phyloP scores from a whole-genome alignment of 1,284 basidiomycete genomes.

The Gymnopus androsaceus region DNA sequence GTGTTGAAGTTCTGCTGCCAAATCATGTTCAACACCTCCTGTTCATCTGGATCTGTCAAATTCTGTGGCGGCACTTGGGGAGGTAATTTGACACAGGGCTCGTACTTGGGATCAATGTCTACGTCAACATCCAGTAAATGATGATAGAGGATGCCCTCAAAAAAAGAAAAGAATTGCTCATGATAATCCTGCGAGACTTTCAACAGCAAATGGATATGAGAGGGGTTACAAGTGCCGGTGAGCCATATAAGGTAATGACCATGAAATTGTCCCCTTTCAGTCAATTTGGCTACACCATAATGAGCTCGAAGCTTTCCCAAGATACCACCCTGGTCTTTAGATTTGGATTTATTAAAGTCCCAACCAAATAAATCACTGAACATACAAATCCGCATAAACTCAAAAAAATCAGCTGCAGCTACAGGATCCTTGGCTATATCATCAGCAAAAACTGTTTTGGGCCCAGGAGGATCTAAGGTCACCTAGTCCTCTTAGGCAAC shows the following conservation, averaged over 20 bases:
- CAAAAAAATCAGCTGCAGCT: slow-evolving; percentile 31
- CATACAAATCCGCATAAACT: slow-evolving; percentile 30
- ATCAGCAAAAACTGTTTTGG: too few species aligned
- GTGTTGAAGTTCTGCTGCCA: not conserved
- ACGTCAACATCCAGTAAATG: slow-evolving; percentile 5
- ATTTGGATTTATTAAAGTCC: slow-evolving; percentile 8
- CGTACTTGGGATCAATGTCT: not conserved
- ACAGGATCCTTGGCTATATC: slow-evolving; percentile 29
- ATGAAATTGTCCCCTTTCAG: slow-evolving; percentile 31
- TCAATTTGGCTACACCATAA: slow-evolving; percentile 33
- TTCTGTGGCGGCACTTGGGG: not conserved
- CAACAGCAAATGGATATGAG: slow-evolving; percentile 17
- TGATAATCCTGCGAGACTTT: slow-evolving; percentile 12
- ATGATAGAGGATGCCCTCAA: slow-evolving; percentile 7
- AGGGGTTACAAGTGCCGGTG: slow-evolving; percentile 24
- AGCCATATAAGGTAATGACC: slow-evolving; percentile 36
- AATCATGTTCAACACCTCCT: not conserved
- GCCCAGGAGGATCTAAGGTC: too few species aligned
- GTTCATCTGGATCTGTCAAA: not conserved
- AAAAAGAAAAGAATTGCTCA: slow-evolving; percentile 6
- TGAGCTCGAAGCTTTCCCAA: slow-evolving; percentile 29
- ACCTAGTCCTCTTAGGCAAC: too few species aligned
- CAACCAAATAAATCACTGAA: slow-evolving; percentile 24
- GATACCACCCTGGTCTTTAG: slow-evolving; percentile 20
- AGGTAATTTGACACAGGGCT: not conserved